Evolutionary conservation across 352 stramenopile species (phyloP).

Genomic region (Plasmopara halstedii): DNA sequence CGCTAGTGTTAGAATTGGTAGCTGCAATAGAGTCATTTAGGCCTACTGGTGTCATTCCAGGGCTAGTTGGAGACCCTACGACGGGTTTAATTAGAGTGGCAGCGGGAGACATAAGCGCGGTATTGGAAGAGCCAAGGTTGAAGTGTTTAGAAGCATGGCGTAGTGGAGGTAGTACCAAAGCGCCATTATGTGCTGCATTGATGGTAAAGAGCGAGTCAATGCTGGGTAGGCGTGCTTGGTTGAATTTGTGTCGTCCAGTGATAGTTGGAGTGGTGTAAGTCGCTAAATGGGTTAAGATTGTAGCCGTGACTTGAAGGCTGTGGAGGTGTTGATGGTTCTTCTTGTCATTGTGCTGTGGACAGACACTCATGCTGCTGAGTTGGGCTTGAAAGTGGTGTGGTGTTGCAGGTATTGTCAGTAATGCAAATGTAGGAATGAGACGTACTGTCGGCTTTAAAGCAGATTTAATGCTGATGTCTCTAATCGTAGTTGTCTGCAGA

Average conservation of each 20-base stretch:
- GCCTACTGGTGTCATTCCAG: conserved; percentile 16
- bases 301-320: conserved; percentile 22
- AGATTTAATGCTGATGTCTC: neutral
- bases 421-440: conserved; percentile 31
- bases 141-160: conserved; percentile 15
- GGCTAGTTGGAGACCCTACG: conserved; percentile 29
- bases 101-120: conserved; percentile 3
- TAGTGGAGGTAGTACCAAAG: conserved; percentile 12
- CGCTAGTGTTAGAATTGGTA: conserved; percentile 1
- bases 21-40: neutral
- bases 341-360: conserved; percentile 11
- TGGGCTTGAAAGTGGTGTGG: neutral
- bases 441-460: conserved; percentile 5
- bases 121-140: conserved; percentile 4
- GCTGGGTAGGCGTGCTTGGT: conserved; percentile 7
- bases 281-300: conserved; percentile 19
- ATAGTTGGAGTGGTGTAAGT: conserved; percentile 12
- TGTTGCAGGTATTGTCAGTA: conserved; percentile 17
- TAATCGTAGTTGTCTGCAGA: conserved; percentile 16
- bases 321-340: conserved; percentile 10
- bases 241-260: conserved; percentile 12
- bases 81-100: conserved; percentile 14
- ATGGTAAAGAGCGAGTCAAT: conserved; percentile 16
- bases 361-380: conserved; percentile 14
- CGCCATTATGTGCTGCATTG: conserved; percentile 1